A percentile compares a stretch with the other conserved stretches of the same genome.
Evolutionary conservation across 2,329 filamentous ascomycete genomes (phyloP).

Genomic region (Colletotrichum sp.): DNA sequence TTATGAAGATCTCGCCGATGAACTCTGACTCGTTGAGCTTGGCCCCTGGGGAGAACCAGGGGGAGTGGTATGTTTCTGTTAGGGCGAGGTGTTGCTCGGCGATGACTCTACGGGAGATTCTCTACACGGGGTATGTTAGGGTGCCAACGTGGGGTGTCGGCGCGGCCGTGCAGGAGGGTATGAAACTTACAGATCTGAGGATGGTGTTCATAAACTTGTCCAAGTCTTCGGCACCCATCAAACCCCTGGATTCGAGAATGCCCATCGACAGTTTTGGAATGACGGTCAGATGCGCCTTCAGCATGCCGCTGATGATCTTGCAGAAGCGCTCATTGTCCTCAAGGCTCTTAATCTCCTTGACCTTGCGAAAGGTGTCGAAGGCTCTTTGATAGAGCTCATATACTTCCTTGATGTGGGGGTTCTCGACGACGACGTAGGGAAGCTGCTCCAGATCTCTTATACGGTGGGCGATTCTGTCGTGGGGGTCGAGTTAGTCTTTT

Average conservation of each 20-base stretch:
- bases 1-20: constrained; percentile 93
- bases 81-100: constrained; percentile 96
- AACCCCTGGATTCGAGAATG: constrained; percentile 84
- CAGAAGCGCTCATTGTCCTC: constrained; percentile 93
- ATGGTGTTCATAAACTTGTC: constrained; percentile 97
- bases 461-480: constrained; percentile 80
- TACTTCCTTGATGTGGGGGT: constrained; percentile 89
- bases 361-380: constrained; percentile 88
- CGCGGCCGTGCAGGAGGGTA: not conserved
- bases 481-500: not conserved
- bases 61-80: constrained; percentile 90
- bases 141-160: not conserved
- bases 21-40: constrained; percentile 79
- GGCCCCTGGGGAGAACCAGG: constrained; percentile 85
- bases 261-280: constrained; percentile 96
- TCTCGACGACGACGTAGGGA: constrained; percentile 95
- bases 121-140: constrained; percentile 51
- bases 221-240: constrained; percentile 81
- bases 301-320: constrained; percentile 75
- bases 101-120: constrained; percentile 94
- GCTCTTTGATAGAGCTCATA: constrained; percentile 97
- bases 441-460: constrained; percentile 97
- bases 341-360: constrained; percentile 82
- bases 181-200: constrained; percentile 74
- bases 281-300: constrained; percentile 88